These are phyloP conservation scores for Amylostereum areolatum DNA, from an alignment of 1,284 basidiomycete species.

Conservation along the genomic window DNA sequence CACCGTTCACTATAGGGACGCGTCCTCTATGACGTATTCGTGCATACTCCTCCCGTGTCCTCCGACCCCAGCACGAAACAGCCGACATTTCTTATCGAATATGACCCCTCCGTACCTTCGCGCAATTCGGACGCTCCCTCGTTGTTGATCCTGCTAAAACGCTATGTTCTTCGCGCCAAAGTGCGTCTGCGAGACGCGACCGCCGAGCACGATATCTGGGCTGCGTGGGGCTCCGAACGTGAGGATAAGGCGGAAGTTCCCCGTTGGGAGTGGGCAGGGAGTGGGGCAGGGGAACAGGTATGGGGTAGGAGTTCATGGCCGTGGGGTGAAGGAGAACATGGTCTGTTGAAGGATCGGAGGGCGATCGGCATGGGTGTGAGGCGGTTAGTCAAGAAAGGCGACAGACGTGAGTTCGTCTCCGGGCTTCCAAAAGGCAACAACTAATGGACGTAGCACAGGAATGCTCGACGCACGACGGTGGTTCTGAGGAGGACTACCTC, in stretches of 20 bases:
- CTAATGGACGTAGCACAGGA: conserved; percentile 41
- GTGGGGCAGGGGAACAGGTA: conserved; percentile 63
- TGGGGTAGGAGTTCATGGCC: conserved; percentile 50
- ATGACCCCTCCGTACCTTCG: conserved; percentile 37
- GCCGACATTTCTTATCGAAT: conserved; percentile 69
- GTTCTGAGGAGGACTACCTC: conserved; percentile 54
- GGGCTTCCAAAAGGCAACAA: conserved; percentile 1
- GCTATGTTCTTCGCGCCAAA: conserved; percentile 86
- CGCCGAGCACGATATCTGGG: conserved; percentile 74
- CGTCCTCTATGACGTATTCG: conserved; percentile 84
- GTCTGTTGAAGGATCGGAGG: conserved; percentile 61
- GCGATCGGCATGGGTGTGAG: conserved; percentile 75
- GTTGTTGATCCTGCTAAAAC: conserved; percentile 66
- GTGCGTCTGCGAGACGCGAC: conserved; percentile 78
- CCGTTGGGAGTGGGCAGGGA: conserved; percentile 52
- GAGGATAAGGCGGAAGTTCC: conserved; percentile 32
- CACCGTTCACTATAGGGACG: conserved; percentile 56
- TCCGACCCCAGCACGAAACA: conserved; percentile 27
- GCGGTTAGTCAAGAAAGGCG: conserved; percentile 63
- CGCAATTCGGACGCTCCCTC: conserved; percentile 48
- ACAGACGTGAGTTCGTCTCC: conserved; percentile 53
- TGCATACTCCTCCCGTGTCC: conserved; percentile 58
- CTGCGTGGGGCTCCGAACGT: conserved; percentile 62
- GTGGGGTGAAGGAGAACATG: conserved; percentile 49
- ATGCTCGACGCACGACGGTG: conserved; percentile 47